These are phyloP conservation scores for Teunomyces kruisii DNA, from an alignment of 805 yeast species.

Conservation along the genomic window DNA sequence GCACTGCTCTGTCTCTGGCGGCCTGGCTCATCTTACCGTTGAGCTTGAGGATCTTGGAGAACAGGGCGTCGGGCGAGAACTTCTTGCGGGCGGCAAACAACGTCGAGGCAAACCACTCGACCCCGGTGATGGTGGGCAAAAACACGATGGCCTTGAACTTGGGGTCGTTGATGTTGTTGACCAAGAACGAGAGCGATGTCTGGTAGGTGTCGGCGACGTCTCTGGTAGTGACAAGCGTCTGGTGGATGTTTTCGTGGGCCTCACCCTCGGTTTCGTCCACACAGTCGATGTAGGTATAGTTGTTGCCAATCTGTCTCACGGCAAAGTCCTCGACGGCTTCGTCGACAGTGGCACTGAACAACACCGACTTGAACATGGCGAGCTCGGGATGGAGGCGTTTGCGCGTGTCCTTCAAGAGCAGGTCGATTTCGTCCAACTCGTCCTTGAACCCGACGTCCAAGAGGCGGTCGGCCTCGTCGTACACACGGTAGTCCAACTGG, in stretches of 20 bases:
- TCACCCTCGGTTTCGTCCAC: conserved; percentile 73
- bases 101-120: conserved; percentile 53
- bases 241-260: conserved; percentile 72
- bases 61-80: conserved; percentile 18
- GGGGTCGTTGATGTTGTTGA: conserved; percentile 32
- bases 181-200: conserved; percentile 54
- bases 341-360: conserved; percentile 89
- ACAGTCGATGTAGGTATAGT: conserved; percentile 67
- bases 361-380: conserved; percentile 55
- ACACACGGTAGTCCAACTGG: conserved; percentile 60
- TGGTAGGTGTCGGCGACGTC: conserved; percentile 57
- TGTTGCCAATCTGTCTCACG: conserved; percentile 48
- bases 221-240: conserved; percentile 56
- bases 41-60: conserved; percentile 32
- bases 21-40: conserved; percentile 78
- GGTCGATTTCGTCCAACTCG: conserved; percentile 59
- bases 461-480: conserved; percentile 91
- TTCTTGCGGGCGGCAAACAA: conserved; percentile 23
- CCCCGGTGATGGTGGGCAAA: conserved; percentile 72
- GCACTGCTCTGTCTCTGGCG: conserved; percentile 61
- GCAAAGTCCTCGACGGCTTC: conserved; percentile 67
- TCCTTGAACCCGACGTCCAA: conserved; percentile 78
- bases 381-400: conserved; percentile 18
- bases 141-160: conserved; percentile 79
- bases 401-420: conserved; percentile 40